phyloP scores from a whole-genome alignment of 768 basidiomycete species.

The Lactarius vividus region DNA sequence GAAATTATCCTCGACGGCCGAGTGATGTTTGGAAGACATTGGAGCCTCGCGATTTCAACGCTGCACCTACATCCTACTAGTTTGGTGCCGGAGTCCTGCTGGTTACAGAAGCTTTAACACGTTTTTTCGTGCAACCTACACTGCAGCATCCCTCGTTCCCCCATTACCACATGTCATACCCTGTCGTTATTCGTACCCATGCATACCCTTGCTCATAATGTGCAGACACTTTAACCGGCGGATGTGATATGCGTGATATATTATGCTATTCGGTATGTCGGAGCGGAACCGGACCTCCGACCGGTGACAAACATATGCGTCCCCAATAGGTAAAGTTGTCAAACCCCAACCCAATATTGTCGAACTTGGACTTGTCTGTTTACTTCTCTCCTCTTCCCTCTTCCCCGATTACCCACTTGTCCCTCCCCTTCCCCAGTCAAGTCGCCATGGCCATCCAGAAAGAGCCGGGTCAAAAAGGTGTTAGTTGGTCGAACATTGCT shows the following conservation, averaged over 20 bases:
- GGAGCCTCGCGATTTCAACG: conserved; percentile 17
- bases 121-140: conserved; percentile 18
- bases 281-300: conserved; percentile 15
- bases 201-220: conserved; percentile 21
- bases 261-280: background rate
- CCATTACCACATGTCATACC: conserved; percentile 26
- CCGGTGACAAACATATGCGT: conserved; percentile 8
- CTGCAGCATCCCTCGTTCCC: conserved; percentile 16
- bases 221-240: background rate
- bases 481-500: conserved; percentile 94
- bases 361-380: background rate
- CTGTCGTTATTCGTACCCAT: conserved; percentile 27
- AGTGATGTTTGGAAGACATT: conserved; percentile 17
- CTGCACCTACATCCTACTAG: background rate
- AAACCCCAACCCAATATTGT: background rate
- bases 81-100: conserved; percentile 13
- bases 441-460: conserved; percentile 71
- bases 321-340: background rate
- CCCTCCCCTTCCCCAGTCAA: conserved; percentile 26
- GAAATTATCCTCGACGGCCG: conserved; percentile 31
- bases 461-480: conserved; percentile 88
- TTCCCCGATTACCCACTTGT: conserved; percentile 19
- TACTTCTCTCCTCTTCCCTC: conserved; percentile 15
- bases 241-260: background rate
- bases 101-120: conserved; percentile 17